These are phyloP conservation scores for Coniochaeta pulveracea DNA, from an alignment of 2,329 filamentous ascomycete genomes.

Conservation along the genomic window DNA sequence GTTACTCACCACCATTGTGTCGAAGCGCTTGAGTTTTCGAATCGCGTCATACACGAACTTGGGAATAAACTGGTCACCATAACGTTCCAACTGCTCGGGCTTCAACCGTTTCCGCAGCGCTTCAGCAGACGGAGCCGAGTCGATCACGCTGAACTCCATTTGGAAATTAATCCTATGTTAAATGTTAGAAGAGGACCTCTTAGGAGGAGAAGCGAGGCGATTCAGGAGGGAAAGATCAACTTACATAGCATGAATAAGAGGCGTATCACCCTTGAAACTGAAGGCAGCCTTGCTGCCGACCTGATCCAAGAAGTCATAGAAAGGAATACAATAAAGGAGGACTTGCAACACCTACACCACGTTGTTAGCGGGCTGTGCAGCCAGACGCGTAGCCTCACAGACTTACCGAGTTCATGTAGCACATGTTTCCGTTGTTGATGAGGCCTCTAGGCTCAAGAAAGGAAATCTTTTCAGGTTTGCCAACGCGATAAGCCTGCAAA, in stretches of 20 bases:
- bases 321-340: constrained; percentile 84
- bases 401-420: constrained; percentile 98
- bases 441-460: constrained; percentile 89
- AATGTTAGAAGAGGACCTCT: constrained; percentile 5
- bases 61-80: constrained; percentile 82
- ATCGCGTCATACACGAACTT: constrained; percentile 96
- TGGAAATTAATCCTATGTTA: constrained; percentile 95
- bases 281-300: constrained; percentile 73
- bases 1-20: constrained; percentile 70
- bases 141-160: constrained; percentile 79
- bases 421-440: constrained; percentile 97
- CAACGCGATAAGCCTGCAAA: constrained; percentile 60
- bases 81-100: constrained; percentile 74
- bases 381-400: neutral
- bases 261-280: constrained; percentile 92
- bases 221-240: constrained; percentile 19
- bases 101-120: constrained; percentile 66
- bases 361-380: constrained; percentile 23
- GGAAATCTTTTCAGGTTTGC: constrained; percentile 52
- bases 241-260: constrained; percentile 86
- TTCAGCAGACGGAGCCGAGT: constrained; percentile 64
- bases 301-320: constrained; percentile 87
- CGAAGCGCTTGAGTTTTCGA: constrained; percentile 73
- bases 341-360: constrained; percentile 76
- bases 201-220: neutral